A percentile compares a stretch with the other conserved stretches of the same genome.
These are phyloP conservation scores for Trichoderma atrobrunneum DNA, from an alignment of 2,329 filamentous ascomycete genomes.

Conservation along the genomic window DNA sequence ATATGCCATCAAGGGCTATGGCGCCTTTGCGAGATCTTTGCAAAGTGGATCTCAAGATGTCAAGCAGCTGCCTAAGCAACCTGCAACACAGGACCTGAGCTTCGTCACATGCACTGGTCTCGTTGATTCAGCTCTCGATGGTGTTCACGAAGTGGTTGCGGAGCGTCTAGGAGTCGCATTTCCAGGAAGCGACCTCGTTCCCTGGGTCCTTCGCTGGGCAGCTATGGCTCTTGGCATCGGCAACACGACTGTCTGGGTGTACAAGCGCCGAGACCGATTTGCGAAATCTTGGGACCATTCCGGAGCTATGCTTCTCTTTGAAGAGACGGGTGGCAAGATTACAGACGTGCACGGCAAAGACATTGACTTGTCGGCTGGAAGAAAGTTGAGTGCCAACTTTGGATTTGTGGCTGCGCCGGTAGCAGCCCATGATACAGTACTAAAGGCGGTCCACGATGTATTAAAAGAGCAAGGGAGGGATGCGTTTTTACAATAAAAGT, in stretches of 20 bases:
- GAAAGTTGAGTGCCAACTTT: slow-evolving; percentile 50
- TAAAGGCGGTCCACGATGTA: slow-evolving; percentile 74
- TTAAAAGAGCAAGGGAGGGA: slow-evolving; percentile 43
- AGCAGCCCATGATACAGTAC: slow-evolving; percentile 42
- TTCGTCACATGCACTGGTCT: slow-evolving; percentile 48
- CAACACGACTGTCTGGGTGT: slow-evolving; percentile 57
- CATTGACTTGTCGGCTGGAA: slow-evolving; percentile 49
- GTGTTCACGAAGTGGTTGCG: slow-evolving; percentile 46
- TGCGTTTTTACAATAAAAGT: slow-evolving; percentile 22
- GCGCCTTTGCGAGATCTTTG: slow-evolving; percentile 47
- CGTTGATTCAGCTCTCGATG: slow-evolving; percentile 47
- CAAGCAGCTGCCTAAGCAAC: not conserved
- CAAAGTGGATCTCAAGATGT: slow-evolving; percentile 16
- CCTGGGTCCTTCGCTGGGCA: slow-evolving; percentile 58
- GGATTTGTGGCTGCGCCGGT: slow-evolving; percentile 55
- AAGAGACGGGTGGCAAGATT: slow-evolving; percentile 54
- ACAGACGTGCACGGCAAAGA: slow-evolving; percentile 52
- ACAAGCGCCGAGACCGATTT: slow-evolving; percentile 45
- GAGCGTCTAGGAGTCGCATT: slow-evolving; percentile 40
- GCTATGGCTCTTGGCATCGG: slow-evolving; percentile 51
- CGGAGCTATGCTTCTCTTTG: slow-evolving; percentile 57
- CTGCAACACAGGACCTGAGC: slow-evolving; percentile 29
- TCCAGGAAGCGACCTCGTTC: slow-evolving; percentile 51
- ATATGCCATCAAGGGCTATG: slow-evolving; percentile 49
- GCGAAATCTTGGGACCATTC: slow-evolving; percentile 61